Conservation (phyloP, 176 grass and related monocot species). For the Dendrocalamus sinicus region DNA sequence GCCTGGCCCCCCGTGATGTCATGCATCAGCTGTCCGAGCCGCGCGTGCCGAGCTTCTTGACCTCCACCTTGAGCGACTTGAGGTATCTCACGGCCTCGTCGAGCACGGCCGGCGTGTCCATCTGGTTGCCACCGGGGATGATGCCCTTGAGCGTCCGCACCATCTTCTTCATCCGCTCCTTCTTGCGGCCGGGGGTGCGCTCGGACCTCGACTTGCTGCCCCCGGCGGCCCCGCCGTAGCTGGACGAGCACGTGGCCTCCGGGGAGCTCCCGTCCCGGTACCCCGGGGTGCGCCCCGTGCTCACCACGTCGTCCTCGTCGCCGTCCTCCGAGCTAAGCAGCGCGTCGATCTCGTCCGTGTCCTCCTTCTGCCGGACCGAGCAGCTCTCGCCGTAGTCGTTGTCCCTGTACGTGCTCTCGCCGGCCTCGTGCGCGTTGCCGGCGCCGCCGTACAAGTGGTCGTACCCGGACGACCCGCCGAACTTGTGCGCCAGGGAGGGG, state of each 20-base stretch:
- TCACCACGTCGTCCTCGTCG: conserved; percentile 87
- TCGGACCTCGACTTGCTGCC: conserved; percentile 22
- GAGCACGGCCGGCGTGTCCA: conserved; percentile 82
- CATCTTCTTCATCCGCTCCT: conserved; percentile 88
- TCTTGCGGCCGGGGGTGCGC: conserved; percentile 49
- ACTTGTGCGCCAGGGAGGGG: conserved; percentile 74
- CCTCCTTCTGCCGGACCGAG: conserved; percentile 69
- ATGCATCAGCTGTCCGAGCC: conserved; percentile 60
- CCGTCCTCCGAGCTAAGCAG: conserved; percentile 86
- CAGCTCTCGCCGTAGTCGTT: conserved; percentile 26
- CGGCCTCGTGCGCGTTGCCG: conserved; percentile 39
- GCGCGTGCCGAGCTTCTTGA: conserved; percentile 72
- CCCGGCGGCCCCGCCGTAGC: conserved; percentile 30
- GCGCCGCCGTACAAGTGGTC: conserved; percentile 30
- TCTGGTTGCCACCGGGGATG: conserved; percentile 70
- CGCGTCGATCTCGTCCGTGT: conserved; percentile 88
- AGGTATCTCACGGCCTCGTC: conserved; percentile 82
- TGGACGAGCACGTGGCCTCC: conserved; percentile 81
- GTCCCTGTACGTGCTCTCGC: conserved; percentile 51
- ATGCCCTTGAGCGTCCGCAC: conserved; percentile 78
- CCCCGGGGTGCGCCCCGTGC: conserved; percentile 78
- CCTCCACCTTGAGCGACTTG: conserved; percentile 87
- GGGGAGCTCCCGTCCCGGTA: conserved; percentile 63
- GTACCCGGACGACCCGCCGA: conserved; percentile 50
- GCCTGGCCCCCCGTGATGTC: background rate